These are phyloP conservation scores for Thermothelomyces thermophilus DNA, from an alignment of 2,329 filamentous ascomycete genomes.

Conservation along the genomic window DNA sequence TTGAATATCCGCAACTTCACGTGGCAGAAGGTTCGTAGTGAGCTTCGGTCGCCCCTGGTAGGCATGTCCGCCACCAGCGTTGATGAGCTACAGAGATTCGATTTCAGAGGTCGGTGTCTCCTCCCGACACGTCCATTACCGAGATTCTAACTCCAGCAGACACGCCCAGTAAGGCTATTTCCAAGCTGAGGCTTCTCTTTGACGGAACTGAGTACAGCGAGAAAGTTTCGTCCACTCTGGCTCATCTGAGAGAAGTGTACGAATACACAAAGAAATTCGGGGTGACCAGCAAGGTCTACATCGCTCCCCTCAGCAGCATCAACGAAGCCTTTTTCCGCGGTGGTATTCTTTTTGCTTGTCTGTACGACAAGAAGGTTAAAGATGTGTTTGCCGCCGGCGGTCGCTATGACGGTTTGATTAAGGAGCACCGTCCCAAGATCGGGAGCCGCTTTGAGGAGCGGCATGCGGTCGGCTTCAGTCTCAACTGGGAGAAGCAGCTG, in stretches of 20 bases:
- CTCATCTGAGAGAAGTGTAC: slow-evolving; percentile 72
- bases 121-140: not conserved
- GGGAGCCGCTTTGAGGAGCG: slow-evolving; percentile 56
- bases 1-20: slow-evolving; percentile 74
- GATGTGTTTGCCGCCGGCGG: slow-evolving; percentile 92
- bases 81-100: slow-evolving; percentile 83
- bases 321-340: slow-evolving; percentile 87
- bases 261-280: slow-evolving; percentile 70
- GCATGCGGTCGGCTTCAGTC: slow-evolving; percentile 86
- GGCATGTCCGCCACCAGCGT: slow-evolving; percentile 84
- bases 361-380: slow-evolving; percentile 76
- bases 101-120: slow-evolving; percentile 63
- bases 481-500: slow-evolving; percentile 78
- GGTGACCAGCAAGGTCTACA: slow-evolving; percentile 70
- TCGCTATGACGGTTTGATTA: slow-evolving; percentile 83
- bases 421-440: slow-evolving; percentile 69
- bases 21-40: slow-evolving; percentile 76
- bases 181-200: slow-evolving; percentile 53
- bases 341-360: slow-evolving; percentile 82
- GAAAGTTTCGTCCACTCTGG: slow-evolving; percentile 67
- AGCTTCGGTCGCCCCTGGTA: slow-evolving; percentile 73
- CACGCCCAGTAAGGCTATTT: slow-evolving; percentile 49
- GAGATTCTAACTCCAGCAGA: slow-evolving; percentile 33
- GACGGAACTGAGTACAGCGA: slow-evolving; percentile 63
- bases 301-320: slow-evolving; percentile 78